Percentiles rank a stretch among this genome's conserved stretches.
Evolutionary conservation across 1,284 basidiomycete genomes (phyloP).

Genomic region (Apiotrichum laibachii): DNA sequence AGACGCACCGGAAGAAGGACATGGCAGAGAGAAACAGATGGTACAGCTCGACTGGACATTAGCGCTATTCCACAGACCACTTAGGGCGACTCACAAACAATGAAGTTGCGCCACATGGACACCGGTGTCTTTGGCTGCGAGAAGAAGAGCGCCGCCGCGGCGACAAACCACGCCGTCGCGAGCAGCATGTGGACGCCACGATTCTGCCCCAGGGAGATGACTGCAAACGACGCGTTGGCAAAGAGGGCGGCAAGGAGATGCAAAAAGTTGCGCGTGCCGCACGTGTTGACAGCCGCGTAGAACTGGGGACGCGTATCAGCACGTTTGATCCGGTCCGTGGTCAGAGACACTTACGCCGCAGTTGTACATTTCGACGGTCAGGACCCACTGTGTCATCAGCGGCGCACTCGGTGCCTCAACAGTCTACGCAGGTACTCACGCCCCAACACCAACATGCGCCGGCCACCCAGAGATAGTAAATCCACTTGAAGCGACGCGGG

Average conservation of each 20-base stretch:
- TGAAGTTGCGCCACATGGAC: constrained; percentile 42
- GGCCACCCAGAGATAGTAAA: constrained; percentile 44
- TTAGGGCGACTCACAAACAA: constrained; percentile 36
- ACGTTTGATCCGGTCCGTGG: too few relatives aligned
- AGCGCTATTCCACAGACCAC: neutral
- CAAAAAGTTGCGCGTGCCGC: constrained; percentile 9
- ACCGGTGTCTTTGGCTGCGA: constrained; percentile 50
- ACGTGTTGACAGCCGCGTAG: neutral
- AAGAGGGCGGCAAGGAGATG: constrained; percentile 14
- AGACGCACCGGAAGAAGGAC: constrained; percentile 34
- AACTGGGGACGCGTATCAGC: neutral
- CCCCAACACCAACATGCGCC: constrained; percentile 43
- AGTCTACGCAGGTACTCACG: constrained; percentile 10
- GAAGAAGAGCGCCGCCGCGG: constrained; percentile 3
- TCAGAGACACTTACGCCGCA: neutral
- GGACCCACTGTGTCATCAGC: constrained; percentile 13
- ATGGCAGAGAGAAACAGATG: constrained; percentile 46
- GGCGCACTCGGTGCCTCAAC: neutral
- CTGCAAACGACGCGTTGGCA: constrained; percentile 68
- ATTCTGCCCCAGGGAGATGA: constrained; percentile 71
- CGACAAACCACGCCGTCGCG: constrained; percentile 58
- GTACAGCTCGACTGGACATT: constrained; percentile 37
- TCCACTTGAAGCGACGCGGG: constrained; percentile 6
- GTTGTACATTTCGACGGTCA: constrained; percentile 39
- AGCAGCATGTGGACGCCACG: constrained; percentile 67